phyloP scores from a whole-genome alignment of 352 stramenopile genomes.

The Aphanomyces euteiches region DNA sequence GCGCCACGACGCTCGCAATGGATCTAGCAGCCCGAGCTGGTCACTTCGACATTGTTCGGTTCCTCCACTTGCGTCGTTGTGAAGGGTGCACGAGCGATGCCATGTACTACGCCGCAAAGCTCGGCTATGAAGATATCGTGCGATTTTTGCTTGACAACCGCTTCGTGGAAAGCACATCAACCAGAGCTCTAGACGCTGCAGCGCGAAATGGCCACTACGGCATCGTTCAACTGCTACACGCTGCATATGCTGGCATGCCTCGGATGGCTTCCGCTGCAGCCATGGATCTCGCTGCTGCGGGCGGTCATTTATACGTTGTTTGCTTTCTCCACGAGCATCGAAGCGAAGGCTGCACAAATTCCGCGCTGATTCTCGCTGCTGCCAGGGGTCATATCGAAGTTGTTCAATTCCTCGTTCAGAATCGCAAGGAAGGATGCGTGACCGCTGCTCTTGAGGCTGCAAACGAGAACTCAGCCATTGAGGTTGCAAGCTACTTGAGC shows the following conservation, averaged over 20 bases:
- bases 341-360: conserved; percentile 16
- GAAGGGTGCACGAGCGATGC: conserved; percentile 25
- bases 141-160: background rate
- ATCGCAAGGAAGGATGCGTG: conserved; percentile 14
- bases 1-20: conserved; percentile 16
- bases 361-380: conserved; percentile 5
- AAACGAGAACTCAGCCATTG: background rate
- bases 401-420: background rate
- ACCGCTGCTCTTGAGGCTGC: background rate
- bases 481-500: background rate
- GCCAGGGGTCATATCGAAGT: background rate
- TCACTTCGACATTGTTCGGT: conserved; percentile 21
- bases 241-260: background rate
- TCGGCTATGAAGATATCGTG: conserved; percentile 1
- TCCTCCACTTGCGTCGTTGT: conserved; percentile 10
- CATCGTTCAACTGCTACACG: conserved; percentile 10
- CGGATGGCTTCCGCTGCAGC: conserved; percentile 1
- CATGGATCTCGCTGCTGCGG: conserved; percentile 14
- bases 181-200: background rate
- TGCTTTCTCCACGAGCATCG: conserved; percentile 27
- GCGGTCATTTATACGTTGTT: conserved; percentile 23
- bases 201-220: conserved; percentile 7
- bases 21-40: conserved; percentile 18
- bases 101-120: conserved; percentile 8
- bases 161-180: background rate